These are phyloP conservation scores for Paulownia fortunei DNA, from an alignment of 257 asterid genomes.

Conservation along the genomic window DNA sequence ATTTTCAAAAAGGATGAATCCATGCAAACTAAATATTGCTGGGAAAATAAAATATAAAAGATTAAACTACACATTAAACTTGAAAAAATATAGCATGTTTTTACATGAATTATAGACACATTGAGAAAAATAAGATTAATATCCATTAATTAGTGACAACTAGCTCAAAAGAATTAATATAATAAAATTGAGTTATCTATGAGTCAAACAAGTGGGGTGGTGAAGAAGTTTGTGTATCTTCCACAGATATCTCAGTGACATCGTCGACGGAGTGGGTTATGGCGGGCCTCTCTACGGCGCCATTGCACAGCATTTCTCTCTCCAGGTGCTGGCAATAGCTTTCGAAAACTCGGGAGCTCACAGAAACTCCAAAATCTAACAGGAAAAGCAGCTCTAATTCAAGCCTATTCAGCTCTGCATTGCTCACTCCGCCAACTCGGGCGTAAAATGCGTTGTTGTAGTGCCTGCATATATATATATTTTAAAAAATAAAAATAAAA, in stretches of 20 bases:
- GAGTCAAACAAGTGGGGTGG: slow-evolving; percentile 36
- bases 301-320: slow-evolving; percentile 65
- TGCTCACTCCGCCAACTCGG: slow-evolving; percentile 87
- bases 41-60: no score
- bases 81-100: no score
- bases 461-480: slow-evolving; percentile 55
- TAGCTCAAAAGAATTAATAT: background rate
- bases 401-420: slow-evolving; percentile 67
- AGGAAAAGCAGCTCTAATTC: slow-evolving; percentile 80
- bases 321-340: slow-evolving; percentile 87
- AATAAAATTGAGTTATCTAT: background rate
- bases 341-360: slow-evolving; percentile 72
- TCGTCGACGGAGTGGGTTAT: slow-evolving; percentile 45
- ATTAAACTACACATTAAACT: background rate
- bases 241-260: slow-evolving; percentile 62
- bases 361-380: slow-evolving; percentile 66
- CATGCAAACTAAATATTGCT: no score
- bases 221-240: slow-evolving; percentile 55
- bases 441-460: slow-evolving; percentile 86
- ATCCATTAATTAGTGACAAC: background rate
- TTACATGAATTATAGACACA: no score
- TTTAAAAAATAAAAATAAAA: background rate
- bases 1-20: no score
- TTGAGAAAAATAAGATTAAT: no score
- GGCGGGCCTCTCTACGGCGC: slow-evolving; percentile 36